Evolutionary conservation across 1,284 basidiomycete genomes (phyloP).

Genomic region (Trametes sp.): DNA sequence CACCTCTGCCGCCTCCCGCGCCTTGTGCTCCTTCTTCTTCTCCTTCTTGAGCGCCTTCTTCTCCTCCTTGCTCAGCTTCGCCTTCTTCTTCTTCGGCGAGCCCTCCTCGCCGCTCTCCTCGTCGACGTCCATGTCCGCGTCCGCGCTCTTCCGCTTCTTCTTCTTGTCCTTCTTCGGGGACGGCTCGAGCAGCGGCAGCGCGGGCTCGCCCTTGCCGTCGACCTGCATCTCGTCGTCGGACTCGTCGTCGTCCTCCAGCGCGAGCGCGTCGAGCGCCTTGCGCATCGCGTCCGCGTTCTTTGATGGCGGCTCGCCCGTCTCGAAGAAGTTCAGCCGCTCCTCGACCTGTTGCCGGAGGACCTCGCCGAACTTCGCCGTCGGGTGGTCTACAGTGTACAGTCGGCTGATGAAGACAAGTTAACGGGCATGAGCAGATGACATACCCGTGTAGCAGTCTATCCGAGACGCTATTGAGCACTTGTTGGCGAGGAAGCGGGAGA

Average conservation of each 20-base stretch:
- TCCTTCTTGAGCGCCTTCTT: constrained; percentile 63
- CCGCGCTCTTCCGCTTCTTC: constrained; percentile 68
- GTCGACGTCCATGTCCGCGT: constrained; percentile 68
- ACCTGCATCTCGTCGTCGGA: constrained; percentile 69
- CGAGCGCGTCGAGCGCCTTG: constrained; percentile 86
- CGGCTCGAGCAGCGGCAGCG: constrained; percentile 61
- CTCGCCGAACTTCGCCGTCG: constrained; percentile 94
- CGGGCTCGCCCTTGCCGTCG: constrained; percentile 56
- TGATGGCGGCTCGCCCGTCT: constrained; percentile 82
- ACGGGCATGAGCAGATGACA: constrained; percentile 29
- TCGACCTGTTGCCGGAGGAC: constrained; percentile 95
- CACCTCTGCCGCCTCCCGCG: constrained; percentile 53
- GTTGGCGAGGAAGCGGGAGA: constrained; percentile 98
- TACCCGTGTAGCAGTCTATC: constrained; percentile 96
- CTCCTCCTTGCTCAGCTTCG: constrained; percentile 76
- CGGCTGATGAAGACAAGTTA: neutral
- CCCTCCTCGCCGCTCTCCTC: constrained; percentile 51
- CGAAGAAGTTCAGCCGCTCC: constrained; percentile 95
- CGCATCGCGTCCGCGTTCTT: constrained; percentile 91
- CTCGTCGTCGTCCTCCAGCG: constrained; percentile 74
- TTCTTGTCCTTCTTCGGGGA: constrained; percentile 63
- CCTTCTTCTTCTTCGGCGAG: constrained; percentile 74
- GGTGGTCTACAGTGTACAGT: constrained; percentile 64
- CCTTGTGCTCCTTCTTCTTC: constrained; percentile 66
- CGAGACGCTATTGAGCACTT: constrained; percentile 98